phyloP scores from a whole-genome alignment of 768 basidiomycete genomes.

The Calocera viscosa region DNA sequence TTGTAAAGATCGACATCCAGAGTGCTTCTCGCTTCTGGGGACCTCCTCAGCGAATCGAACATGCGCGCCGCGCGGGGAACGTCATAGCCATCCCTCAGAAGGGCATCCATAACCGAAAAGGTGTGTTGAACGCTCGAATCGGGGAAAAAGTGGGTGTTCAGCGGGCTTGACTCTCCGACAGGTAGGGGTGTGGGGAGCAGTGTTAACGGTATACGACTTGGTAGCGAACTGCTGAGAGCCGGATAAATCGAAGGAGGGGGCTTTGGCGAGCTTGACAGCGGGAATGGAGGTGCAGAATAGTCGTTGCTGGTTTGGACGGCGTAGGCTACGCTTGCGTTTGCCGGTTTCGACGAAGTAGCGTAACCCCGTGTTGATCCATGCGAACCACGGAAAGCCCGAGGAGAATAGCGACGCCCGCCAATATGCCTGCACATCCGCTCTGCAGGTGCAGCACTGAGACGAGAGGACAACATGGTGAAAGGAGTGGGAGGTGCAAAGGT shows the following conservation, averaged over 20 bases:
- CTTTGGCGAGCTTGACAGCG: background rate
- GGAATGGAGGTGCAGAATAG: background rate
- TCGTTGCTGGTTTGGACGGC: background rate
- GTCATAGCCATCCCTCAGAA: constrained; percentile 62
- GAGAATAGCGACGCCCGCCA: background rate
- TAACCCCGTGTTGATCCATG: background rate
- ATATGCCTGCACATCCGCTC: background rate
- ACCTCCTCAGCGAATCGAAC: constrained; percentile 47
- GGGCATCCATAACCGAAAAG: constrained; percentile 70
- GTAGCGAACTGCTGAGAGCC: background rate
- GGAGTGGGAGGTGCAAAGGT: background rate
- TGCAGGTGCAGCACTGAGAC: background rate
- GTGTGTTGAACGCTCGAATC: constrained; percentile 56
- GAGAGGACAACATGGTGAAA: background rate
- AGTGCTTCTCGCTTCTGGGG: constrained; percentile 18
- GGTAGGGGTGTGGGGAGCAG: constrained; percentile 8
- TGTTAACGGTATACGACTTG: background rate
- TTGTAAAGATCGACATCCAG: constrained; percentile 45
- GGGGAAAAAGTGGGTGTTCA: constrained; percentile 31
- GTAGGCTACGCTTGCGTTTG: background rate
- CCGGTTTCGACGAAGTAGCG: background rate
- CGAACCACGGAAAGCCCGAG: background rate
- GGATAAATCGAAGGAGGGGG: background rate
- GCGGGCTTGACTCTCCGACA: background rate
- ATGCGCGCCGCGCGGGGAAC: constrained; percentile 62